These are phyloP conservation scores for Plasmodium chabaudi DNA, from an alignment of 169 alveolate genomes.

Conservation along the genomic window DNA sequence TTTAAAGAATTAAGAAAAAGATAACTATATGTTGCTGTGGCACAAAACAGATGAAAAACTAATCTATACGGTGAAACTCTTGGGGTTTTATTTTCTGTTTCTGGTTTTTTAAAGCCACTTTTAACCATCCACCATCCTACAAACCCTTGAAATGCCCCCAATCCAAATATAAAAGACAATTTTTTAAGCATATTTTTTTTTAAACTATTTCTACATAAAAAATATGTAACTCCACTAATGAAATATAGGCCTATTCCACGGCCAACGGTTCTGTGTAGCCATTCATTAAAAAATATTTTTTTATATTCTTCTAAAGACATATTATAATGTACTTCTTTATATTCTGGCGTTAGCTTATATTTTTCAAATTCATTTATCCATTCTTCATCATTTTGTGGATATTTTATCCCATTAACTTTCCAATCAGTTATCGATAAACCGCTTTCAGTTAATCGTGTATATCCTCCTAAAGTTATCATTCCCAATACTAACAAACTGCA, in stretches of 20 bases:
- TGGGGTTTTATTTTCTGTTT: slow-evolving; percentile 85
- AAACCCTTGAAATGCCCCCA: slow-evolving; percentile 85
- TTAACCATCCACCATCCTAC: slow-evolving; percentile 89
- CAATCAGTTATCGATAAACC: slow-evolving; percentile 95
- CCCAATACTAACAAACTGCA: slow-evolving; percentile 85
- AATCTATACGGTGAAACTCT: slow-evolving; percentile 88
- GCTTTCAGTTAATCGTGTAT: slow-evolving; percentile 91
- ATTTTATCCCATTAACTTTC: slow-evolving; percentile 87
- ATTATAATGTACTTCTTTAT: slow-evolving; percentile 87
- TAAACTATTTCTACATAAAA: slow-evolving; percentile 81
- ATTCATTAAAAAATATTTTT: slow-evolving; percentile 89
- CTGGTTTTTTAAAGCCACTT: slow-evolving; percentile 84
- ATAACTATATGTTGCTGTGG: slow-evolving; percentile 82
- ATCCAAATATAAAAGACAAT: slow-evolving; percentile 69
- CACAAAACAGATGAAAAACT: slow-evolving; percentile 82
- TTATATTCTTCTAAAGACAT: slow-evolving; percentile 91
- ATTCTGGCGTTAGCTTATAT: slow-evolving; percentile 92
- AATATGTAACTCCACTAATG: slow-evolving; percentile 85
- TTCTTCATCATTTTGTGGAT: slow-evolving; percentile 88
- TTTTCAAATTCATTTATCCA: slow-evolving; percentile 90
- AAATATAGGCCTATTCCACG: slow-evolving; percentile 88
- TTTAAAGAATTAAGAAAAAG: slow-evolving; percentile 80
- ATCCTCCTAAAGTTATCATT: slow-evolving; percentile 91
- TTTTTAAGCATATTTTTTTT: slow-evolving; percentile 78
- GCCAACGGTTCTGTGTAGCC: slow-evolving; percentile 93